Evolutionary conservation across 2,329 filamentous ascomycete genomes (phyloP), one percentile per base, ranked within the genome.

Genomic region (Colletotrichum viniferum): DNA sequence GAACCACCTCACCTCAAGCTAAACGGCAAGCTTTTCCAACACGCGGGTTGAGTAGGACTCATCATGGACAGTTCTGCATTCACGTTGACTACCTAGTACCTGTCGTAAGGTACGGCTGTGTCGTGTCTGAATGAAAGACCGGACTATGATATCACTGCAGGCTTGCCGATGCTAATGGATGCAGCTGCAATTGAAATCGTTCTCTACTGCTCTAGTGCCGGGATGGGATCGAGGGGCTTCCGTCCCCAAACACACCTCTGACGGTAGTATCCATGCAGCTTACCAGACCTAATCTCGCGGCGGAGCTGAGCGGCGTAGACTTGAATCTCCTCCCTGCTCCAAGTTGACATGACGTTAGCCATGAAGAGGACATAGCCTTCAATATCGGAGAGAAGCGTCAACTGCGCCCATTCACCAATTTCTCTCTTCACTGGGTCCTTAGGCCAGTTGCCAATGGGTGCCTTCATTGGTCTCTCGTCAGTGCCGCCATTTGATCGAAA

Each of bases 391-490:
- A 82, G 81, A 4, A 83, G 77, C 6, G 82, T 81, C 18, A 81
- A 48, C 36, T 81, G 78, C 4, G 79, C 79, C 65, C 81, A 85
- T 52, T 81, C 77, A 1, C 86, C 86, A 16, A 87, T 82, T 74
- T 85, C 82, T 69, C 83, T 83, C 9, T 79, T 77, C 13, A 79
- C 79, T 0, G 80, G 77, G 21, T 86, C 84, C 65, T 83, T 84
- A 2, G 87, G 80, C 87, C 87, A 89, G 8, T 79, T 77, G 4
- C 85, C 85, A 13, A 85, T 78, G 0, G 85, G 86, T 71, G 73
- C 73, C 69, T 75, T 18, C 9, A 4, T 14, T 12, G 6, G 69
- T 58, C 2, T 2, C 2, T 52, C 77, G 73, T 55, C 77, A 77
- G 65, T 28, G 5, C 26, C 26, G 26, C 5, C 26, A 26, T 26